phyloP scores from a whole-genome alignment of 306 rosid genomes.

The Vicia sativa region DNA sequence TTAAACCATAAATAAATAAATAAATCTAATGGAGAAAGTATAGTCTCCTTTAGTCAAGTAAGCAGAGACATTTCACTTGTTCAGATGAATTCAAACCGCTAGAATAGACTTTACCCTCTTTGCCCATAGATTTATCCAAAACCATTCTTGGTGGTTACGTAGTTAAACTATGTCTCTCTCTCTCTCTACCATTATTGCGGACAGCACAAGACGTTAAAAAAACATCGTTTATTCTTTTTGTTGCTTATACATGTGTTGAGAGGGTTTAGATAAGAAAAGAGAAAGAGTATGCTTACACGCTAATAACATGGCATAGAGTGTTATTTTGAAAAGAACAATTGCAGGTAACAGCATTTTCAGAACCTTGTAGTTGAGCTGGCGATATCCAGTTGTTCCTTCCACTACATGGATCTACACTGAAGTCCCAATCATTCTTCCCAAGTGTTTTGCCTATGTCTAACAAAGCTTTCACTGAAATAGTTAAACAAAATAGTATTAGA shows the following conservation, averaged over 20 bases:
- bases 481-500: not conserved
- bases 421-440: slow-evolving; percentile 35
- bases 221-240: no score
- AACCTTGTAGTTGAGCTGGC: not conserved
- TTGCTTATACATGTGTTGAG: no score
- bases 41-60: no score
- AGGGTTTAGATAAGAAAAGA: not conserved
- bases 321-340: slow-evolving; percentile 40
- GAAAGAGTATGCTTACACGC: not conserved
- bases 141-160: not conserved
- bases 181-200: not conserved
- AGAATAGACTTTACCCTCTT: no score
- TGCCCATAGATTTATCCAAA: no score
- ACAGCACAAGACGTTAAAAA: not conserved
- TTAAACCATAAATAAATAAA: no score
- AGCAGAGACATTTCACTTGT: no score
- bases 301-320: slow-evolving; percentile 52
- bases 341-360: slow-evolving; percentile 40
- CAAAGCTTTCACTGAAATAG: slow-evolving; percentile 41
- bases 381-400: slow-evolving; percentile 36
- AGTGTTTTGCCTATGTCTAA: not conserved
- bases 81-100: no score
- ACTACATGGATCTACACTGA: slow-evolving; percentile 58
- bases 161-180: not conserved
- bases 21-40: no score